These are phyloP conservation scores for Pichiaceae sp. DNA, from an alignment of 1,139 yeast species.

Conservation along the genomic window DNA sequence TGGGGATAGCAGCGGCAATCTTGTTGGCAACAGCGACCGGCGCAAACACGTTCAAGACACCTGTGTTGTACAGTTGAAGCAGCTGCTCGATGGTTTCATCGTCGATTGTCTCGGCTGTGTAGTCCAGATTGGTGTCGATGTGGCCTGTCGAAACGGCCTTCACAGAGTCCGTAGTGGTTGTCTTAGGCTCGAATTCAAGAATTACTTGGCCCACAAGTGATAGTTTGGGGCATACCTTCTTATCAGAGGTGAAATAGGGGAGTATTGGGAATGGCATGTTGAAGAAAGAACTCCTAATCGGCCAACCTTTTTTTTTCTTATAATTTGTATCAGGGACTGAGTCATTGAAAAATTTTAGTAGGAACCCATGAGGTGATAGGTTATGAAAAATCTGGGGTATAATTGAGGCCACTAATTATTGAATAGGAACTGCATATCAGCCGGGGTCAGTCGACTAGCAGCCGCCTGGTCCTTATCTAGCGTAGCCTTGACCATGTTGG, in stretches of 20 bases:
- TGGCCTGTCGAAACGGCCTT: slow-evolving; percentile 11
- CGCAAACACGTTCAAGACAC: slow-evolving; percentile 47
- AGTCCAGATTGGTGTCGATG: slow-evolving; percentile 15
- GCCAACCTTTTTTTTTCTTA: too few relatives aligned
- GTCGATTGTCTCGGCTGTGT: slow-evolving; percentile 6
- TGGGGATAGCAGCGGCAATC: slow-evolving; percentile 42
- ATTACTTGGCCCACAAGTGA: slow-evolving; percentile 23
- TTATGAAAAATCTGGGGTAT: not conserved
- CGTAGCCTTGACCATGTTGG: slow-evolving; percentile 95
- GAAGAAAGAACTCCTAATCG: not conserved
- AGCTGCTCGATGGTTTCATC: slow-evolving; percentile 20
- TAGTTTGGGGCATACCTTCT: slow-evolving; percentile 7
- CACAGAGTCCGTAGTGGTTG: slow-evolving; percentile 10
- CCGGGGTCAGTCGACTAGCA: slow-evolving; percentile 78
- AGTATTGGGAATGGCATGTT: slow-evolving; percentile 24
- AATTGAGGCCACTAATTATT: slow-evolving; percentile 22
- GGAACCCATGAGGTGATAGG: not conserved
- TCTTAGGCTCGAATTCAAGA: slow-evolving; percentile 10
- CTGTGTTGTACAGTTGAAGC: slow-evolving; percentile 57
- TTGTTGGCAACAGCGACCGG: slow-evolving; percentile 25
- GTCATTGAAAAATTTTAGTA: not conserved
- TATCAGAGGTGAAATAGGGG: slow-evolving; percentile 14
- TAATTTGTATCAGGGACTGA: too few relatives aligned
- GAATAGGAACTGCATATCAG: slow-evolving; percentile 88
- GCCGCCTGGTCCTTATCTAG: slow-evolving; percentile 90